Base-by-base conservation (phyloP, 768 basidiomycete species). In the Leucogyrophana mollusca region DNA sequence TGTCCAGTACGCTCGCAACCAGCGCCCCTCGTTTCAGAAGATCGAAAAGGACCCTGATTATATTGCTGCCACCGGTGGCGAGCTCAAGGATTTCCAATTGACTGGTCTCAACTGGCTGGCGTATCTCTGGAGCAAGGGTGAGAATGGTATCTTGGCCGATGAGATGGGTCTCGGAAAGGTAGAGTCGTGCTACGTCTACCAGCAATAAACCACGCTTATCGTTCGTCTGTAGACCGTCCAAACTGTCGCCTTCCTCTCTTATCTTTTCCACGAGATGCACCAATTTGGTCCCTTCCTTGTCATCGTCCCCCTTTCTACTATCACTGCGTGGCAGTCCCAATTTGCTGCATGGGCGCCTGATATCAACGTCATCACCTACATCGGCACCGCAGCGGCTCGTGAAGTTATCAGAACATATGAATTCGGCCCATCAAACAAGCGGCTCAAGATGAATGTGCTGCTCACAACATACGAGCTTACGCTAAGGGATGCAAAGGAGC, bases 101-200 rank as follows among this genome's bases (percentile, higher is more conserved):
- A 96, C 93, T 2, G 96, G 96, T 18, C 76, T 99, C 52, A 99
- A 99, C 62, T 99, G 96, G 96, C 77, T 99, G n/a, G 87, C 91
- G 4, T 98, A 95, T 66, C 73, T 94, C 13, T 98, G 96, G 96
- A 84, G 80, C 54, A 83, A 91, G 56, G 90, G 90, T 8, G 88
- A 95, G 57, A 98, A 98, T 61, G 96, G 96, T 16, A 96, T 99
- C 49, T 72, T 99, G 27, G 96, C 96, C 1, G 96, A 99, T 60
- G 96, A 99, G 77, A 99, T 98, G 96, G 96, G 96, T 64, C 86
- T 99, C 20, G 96, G 96, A 44, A 99, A 99, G 82, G 79, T 88
- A 52, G 16, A 21, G 21, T 24, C 18, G 54, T n/a, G n/a, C 9
- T 22, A 46, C 14, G 30, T 23, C 14, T 49, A 39, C 27, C 0